These are phyloP conservation scores for Vaccinium corymbosum DNA, from an alignment of 148 eudicot genomes.

Conservation along the genomic window DNA sequence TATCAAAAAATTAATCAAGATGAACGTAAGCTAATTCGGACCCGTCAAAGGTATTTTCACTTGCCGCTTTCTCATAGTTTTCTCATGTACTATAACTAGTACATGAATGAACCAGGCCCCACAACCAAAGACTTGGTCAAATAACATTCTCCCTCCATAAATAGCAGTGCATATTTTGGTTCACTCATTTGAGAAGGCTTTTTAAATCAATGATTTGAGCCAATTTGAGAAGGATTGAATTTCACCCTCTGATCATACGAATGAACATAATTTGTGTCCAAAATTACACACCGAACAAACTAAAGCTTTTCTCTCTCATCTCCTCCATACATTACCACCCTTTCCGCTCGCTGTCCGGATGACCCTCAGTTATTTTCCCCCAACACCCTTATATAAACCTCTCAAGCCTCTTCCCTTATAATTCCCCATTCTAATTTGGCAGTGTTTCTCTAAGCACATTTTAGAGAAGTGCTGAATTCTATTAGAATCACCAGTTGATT, in stretches of 20 bases:
- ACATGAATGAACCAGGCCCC: background rate
- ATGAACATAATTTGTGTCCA: background rate
- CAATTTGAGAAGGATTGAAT: background rate
- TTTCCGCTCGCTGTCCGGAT: background rate
- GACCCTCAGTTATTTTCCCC: background rate
- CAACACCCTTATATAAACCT: conserved; percentile 14
- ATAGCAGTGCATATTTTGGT: background rate
- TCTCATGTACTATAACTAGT: background rate
- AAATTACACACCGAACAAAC: background rate
- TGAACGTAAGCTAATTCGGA: too few relatives aligned
- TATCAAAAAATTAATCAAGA: too few relatives aligned
- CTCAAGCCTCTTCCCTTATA: background rate
- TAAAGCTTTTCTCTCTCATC: too few relatives aligned
- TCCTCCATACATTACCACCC: conserved; percentile 1
- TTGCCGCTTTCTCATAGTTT: background rate
- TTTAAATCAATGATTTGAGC: background rate
- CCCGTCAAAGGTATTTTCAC: too few relatives aligned
- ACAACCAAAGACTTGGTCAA: background rate
- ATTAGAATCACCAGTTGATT: background rate
- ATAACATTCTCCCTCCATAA: background rate
- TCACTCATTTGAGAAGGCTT: background rate
- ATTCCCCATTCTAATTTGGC: background rate
- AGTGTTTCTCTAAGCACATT: conserved; percentile 13
- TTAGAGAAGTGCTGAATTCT: conserved; percentile 17
- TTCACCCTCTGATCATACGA: background rate